Conservation (phyloP, 129 eudicot species). For the Ambrosia artemisiifolia region DNA sequence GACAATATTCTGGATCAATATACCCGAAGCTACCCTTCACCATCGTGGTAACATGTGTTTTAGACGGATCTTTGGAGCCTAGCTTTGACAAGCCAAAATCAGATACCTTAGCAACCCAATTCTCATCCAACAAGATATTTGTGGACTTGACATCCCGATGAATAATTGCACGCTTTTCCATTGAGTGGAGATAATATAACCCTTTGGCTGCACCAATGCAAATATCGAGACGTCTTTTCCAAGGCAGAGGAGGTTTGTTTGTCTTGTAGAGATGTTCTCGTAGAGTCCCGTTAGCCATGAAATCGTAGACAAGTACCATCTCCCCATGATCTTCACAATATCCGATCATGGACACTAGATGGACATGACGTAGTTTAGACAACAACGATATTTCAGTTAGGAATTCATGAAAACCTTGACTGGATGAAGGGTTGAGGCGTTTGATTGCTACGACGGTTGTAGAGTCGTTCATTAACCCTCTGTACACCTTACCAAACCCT, state of each 20-base stretch:
- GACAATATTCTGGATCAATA: constrained; percentile 55
- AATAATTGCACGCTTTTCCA: constrained; percentile 44
- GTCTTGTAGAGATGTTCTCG: neutral
- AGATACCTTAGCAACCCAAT: constrained; percentile 54
- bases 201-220: constrained; percentile 28
- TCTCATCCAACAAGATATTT: constrained; percentile 14
- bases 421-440: neutral
- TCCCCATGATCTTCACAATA: neutral
- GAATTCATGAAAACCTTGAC: neutral
- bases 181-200: constrained; percentile 36
- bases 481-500: too few species aligned
- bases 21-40: constrained; percentile 61
- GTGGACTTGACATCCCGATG: constrained; percentile 64
- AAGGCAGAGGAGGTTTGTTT: neutral
- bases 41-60: constrained; percentile 49
- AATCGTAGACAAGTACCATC: neutral
- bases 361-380: neutral
- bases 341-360: neutral
- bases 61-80: constrained; percentile 28
- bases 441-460: too few species aligned
- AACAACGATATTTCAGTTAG: neutral
- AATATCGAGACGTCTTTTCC: neutral
- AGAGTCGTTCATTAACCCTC: too few species aligned
- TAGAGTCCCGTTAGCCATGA: neutral
- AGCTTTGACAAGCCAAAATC: constrained; percentile 66